Evolutionary conservation across 2,329 filamentous ascomycete species (phyloP).

Genomic region (Colletotrichum cordylinicola): DNA sequence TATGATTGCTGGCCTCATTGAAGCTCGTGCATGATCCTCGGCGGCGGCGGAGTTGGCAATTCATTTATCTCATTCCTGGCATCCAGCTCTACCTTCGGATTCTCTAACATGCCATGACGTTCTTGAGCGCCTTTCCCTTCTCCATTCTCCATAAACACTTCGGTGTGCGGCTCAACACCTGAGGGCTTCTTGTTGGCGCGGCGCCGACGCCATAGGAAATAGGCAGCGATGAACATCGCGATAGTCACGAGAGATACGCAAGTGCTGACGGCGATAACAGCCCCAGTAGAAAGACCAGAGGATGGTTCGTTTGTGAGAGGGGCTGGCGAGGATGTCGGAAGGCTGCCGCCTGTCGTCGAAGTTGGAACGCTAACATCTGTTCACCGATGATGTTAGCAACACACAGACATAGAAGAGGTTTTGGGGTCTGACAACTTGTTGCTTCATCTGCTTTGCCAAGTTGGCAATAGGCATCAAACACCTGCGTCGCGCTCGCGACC

Average conservation of each 20-base stretch:
- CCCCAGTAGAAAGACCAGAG: neutral
- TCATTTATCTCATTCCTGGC: neutral
- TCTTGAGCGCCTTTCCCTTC: neutral
- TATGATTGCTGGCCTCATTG: neutral
- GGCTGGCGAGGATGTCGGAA: neutral
- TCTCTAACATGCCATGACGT: neutral
- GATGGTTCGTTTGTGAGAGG: neutral
- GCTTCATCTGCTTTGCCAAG: neutral
- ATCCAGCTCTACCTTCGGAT: neutral
- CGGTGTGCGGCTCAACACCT: neutral
- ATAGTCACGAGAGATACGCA: neutral
- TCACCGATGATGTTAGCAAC: neutral
- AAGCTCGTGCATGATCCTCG: neutral
- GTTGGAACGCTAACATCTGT: neutral
- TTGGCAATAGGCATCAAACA: neutral
- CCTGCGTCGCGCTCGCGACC: neutral
- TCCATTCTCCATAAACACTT: neutral
- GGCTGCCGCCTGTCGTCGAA: neutral
- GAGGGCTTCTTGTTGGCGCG: neutral
- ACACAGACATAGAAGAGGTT: neutral
- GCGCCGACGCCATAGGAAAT: neutral
- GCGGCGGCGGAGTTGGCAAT: neutral
- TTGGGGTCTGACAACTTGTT: fast-evolving
- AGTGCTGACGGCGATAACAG: neutral
- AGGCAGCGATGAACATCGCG: neutral